A percentile compares a stretch with the other conserved stretches of the same genome.
These are phyloP conservation scores for Sporothrix variecibatus DNA, from an alignment of 2,329 filamentous ascomycete species.

Conservation along the genomic window DNA sequence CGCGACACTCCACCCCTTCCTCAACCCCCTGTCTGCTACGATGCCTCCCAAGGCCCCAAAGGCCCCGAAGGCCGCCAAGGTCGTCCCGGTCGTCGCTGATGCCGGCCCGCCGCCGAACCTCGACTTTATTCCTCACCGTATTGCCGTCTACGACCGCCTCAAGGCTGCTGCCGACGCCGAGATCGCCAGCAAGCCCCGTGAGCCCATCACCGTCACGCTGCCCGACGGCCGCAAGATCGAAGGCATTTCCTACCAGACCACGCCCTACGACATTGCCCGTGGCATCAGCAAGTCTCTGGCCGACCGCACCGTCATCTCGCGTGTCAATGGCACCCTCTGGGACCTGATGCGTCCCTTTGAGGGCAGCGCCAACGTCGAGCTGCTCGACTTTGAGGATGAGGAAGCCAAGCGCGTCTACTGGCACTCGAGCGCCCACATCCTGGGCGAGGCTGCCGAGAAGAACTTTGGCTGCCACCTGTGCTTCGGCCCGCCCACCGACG, in stretches of 20 bases:
- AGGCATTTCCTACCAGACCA: constrained; percentile 89
- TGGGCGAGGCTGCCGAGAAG: constrained; percentile 92
- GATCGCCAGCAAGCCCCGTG: constrained; percentile 67
- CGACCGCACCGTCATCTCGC: constrained; percentile 84
- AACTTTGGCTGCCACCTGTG: constrained; percentile 90
- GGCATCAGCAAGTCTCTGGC: constrained; percentile 80
- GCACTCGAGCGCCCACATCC: constrained; percentile 92
- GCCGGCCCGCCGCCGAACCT: constrained; percentile 52
- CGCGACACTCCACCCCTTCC: not conserved
- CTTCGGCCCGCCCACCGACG: constrained; percentile 87
- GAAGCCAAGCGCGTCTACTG: constrained; percentile 94
- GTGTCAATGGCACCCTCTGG: constrained; percentile 84
- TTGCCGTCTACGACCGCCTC: constrained; percentile 84
- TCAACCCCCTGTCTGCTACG: not conserved
- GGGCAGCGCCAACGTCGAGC: constrained; percentile 78
- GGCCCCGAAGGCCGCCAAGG: constrained; percentile 30
- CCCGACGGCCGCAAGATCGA: constrained; percentile 69
- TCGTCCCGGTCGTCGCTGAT: constrained; percentile 28
- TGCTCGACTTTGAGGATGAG: constrained; percentile 74
- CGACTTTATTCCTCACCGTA: constrained; percentile 78
- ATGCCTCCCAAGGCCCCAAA: constrained; percentile 28
- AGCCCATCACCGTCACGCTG: constrained; percentile 73
- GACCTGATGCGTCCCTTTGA: constrained; percentile 90
- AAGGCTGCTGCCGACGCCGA: constrained; percentile 83
- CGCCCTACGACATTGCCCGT: constrained; percentile 75